Evolutionary conservation across 345 rosid genomes (phyloP).

Genomic region (Rhodamnia argentea): DNA sequence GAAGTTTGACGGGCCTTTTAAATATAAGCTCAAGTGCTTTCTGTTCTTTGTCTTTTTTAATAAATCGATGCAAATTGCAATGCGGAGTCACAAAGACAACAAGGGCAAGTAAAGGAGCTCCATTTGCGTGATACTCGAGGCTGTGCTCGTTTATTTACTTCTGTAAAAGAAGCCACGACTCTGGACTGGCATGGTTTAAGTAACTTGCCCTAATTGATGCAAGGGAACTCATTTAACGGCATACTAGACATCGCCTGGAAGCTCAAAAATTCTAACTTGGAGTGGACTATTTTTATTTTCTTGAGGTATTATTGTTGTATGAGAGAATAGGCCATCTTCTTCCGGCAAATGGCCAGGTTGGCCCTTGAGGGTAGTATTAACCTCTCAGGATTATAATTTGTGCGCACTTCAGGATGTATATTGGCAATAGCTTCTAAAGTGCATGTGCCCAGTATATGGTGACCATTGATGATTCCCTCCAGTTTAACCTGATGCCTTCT

Average conservation of each 20-base stretch:
- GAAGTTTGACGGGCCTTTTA: background rate
- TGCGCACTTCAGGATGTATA: background rate
- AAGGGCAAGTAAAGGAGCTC: background rate
- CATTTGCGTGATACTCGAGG: background rate
- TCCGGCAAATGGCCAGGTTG: background rate
- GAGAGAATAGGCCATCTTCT: background rate
- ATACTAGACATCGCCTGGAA: background rate
- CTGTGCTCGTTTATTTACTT: background rate
- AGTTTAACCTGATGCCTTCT: background rate
- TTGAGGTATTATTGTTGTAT: background rate
- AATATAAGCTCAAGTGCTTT: background rate
- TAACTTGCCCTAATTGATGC: background rate
- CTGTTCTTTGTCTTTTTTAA: background rate
- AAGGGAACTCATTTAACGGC: background rate
- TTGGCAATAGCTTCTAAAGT: background rate
- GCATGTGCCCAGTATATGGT: background rate
- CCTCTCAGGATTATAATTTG: background rate
- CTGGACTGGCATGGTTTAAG: background rate
- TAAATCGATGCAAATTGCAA: background rate
- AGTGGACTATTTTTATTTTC: background rate
- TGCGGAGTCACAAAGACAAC: background rate
- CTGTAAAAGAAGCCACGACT: background rate
- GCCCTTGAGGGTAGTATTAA: background rate
- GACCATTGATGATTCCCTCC: background rate
- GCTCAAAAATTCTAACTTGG: background rate